Evolutionary conservation across 2,329 filamentous ascomycete genomes (phyloP).

Genomic region (Mycosphaerella arachidis): DNA sequence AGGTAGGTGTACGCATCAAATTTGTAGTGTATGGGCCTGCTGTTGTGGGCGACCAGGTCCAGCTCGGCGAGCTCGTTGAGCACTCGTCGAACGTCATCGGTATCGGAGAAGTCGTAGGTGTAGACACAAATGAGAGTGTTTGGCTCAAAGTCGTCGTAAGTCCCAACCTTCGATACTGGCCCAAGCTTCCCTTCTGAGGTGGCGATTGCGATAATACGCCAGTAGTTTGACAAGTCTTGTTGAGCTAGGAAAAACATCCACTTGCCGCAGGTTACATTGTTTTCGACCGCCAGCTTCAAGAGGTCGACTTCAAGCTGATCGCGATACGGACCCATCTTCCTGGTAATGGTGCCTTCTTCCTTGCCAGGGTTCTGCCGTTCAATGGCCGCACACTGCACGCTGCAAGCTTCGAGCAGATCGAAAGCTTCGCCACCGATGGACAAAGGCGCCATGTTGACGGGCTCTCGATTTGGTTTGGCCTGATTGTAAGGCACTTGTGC

Average conservation of each 20-base stretch:
- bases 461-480: constrained; percentile 35
- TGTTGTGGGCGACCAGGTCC: constrained; percentile 48
- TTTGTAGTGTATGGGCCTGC: constrained; percentile 70
- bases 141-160: constrained; percentile 39
- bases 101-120: constrained; percentile 68
- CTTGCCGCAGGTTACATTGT: constrained; percentile 62
- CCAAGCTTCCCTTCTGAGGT: constrained; percentile 68
- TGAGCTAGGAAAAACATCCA: constrained; percentile 69
- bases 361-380: constrained; percentile 49
- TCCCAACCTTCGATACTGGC: constrained; percentile 67
- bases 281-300: constrained; percentile 55
- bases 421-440: constrained; percentile 45
- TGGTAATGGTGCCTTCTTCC: constrained; percentile 37
- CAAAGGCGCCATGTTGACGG: constrained; percentile 48
- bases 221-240: constrained; percentile 56
- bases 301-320: constrained; percentile 52
- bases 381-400: constrained; percentile 45
- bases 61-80: constrained; percentile 56
- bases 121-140: constrained; percentile 67
- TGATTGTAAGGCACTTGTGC: constrained; percentile 42
- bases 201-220: constrained; percentile 62
- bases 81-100: constrained; percentile 64
- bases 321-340: constrained; percentile 40
- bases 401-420: constrained; percentile 51
- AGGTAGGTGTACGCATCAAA: constrained; percentile 54